Conservation (phyloP, 2,329 filamentous ascomycete genomes). For the Teratosphaeriaceae sp. region DNA sequence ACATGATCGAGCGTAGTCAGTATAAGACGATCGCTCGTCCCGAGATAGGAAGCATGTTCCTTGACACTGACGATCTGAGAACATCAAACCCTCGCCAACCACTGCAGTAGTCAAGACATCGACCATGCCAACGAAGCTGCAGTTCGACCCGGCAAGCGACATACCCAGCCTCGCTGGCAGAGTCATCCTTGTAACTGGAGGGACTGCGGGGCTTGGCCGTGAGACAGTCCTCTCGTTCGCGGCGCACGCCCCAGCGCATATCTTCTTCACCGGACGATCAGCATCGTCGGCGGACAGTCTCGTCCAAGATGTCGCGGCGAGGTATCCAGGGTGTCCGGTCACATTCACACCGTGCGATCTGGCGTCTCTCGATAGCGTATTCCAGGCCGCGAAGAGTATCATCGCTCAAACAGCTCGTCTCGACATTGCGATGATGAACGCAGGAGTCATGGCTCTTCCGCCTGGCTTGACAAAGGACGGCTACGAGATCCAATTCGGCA, state of each 20-base stretch:
- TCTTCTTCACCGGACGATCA: constrained; percentile 43
- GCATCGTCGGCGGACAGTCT: constrained; percentile 35
- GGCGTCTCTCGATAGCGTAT: constrained; percentile 44
- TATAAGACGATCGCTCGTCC: too few species aligned
- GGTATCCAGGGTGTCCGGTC: constrained; percentile 32
- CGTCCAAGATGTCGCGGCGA: constrained; percentile 33
- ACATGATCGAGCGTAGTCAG: too few species aligned
- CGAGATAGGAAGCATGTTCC: too few species aligned
- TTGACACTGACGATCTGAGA: too few species aligned
- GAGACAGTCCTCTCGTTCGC: constrained; percentile 39
- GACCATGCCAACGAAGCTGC: neutral
- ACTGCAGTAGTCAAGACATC: too few species aligned
- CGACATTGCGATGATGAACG: constrained; percentile 17
- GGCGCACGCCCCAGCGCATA: constrained; percentile 36
- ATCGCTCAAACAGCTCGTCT: constrained; percentile 30
- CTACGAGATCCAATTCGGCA: constrained; percentile 21
- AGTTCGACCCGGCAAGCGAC: constrained; percentile 15
- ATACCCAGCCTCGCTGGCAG: constrained; percentile 1
- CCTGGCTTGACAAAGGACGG: constrained; percentile 19
- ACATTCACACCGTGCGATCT: constrained; percentile 45
- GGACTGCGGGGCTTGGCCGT: constrained; percentile 17
- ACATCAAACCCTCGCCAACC: too few species aligned
- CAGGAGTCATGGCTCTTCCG: constrained; percentile 21
- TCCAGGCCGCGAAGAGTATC: constrained; percentile 36
- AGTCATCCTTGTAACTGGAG: constrained; percentile 3